These are phyloP conservation scores for Phytophthora hibernalis DNA, from an alignment of 352 stramenopile genomes.

Conservation along the genomic window DNA sequence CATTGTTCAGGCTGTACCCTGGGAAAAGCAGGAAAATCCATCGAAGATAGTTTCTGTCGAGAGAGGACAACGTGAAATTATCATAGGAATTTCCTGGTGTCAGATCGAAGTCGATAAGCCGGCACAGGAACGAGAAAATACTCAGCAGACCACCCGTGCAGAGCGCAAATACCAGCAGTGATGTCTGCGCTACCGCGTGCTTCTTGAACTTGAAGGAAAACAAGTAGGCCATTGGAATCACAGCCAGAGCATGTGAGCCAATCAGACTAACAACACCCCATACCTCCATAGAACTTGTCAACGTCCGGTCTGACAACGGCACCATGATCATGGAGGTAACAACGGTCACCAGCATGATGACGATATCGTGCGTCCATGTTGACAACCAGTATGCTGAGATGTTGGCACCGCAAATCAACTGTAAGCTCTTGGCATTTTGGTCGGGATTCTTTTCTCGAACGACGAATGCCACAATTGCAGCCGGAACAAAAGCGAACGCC, in stretches of 20 bases:
- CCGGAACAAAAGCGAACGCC: slow-evolving; percentile 75
- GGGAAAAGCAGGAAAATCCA: slow-evolving; percentile 81
- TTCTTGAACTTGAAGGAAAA: slow-evolving; percentile 70
- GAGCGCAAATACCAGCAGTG: slow-evolving; percentile 66
- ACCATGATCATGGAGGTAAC: slow-evolving; percentile 46
- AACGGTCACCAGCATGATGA: slow-evolving; percentile 51
- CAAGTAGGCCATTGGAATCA: slow-evolving; percentile 71
- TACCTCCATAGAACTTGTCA: slow-evolving; percentile 44
- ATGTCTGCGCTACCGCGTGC: slow-evolving; percentile 69
- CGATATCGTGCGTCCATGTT: slow-evolving; percentile 63
- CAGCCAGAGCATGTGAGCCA: slow-evolving; percentile 46
- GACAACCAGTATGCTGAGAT: slow-evolving; percentile 67
- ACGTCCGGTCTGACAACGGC: slow-evolving; percentile 45
- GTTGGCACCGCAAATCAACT: slow-evolving; percentile 67
- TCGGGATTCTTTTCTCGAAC: slow-evolving; percentile 70
- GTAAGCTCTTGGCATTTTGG: slow-evolving; percentile 71
- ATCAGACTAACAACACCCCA: slow-evolving; percentile 53
- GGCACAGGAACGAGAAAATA: slow-evolving; percentile 83
- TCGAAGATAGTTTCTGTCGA: slow-evolving; percentile 74
- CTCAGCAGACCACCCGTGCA: slow-evolving; percentile 67
- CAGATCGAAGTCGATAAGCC: slow-evolving; percentile 64
- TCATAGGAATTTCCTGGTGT: slow-evolving; percentile 25
- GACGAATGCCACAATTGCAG: slow-evolving; percentile 67
- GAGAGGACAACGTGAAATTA: slow-evolving; percentile 59
- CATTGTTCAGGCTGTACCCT: slow-evolving; percentile 72